Conservation (phyloP, 768 basidiomycete genomes). For the Antrodiella citrinella region DNA sequence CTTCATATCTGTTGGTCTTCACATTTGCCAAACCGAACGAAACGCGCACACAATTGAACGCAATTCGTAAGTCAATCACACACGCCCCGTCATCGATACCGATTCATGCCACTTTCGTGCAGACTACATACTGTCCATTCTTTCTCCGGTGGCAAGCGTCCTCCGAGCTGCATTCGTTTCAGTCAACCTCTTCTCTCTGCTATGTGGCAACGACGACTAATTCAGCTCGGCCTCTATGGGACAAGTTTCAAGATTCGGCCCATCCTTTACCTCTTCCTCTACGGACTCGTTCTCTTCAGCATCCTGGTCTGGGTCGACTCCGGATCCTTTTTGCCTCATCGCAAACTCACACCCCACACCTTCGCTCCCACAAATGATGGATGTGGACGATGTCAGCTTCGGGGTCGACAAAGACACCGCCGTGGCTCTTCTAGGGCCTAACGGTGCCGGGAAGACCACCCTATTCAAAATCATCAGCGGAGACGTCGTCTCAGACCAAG, state of each 20-base stretch:
- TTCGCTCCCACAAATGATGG: constrained; percentile 16
- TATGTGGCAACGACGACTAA: constrained; percentile 48
- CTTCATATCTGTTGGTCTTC: constrained; percentile 60
- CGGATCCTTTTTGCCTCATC: constrained; percentile 43
- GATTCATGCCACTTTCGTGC: background rate
- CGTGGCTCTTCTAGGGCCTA: constrained; percentile 75
- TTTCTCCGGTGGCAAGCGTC: constrained; percentile 61
- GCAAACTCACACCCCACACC: constrained; percentile 19
- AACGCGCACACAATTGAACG: constrained; percentile 46
- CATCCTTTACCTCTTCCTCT: constrained; percentile 62
- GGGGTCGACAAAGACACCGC: constrained; percentile 54
- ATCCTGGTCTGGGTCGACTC: constrained; percentile 70
- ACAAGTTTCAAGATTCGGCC: constrained; percentile 60
- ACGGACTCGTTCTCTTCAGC: constrained; percentile 47
- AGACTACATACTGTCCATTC: constrained; percentile 61
- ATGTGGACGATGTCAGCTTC: constrained; percentile 69
- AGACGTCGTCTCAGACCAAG: constrained; percentile 55
- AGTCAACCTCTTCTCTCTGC: constrained; percentile 66
- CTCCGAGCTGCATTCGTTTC: constrained; percentile 66
- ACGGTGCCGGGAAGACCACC: constrained; percentile 80
- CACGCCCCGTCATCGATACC: background rate
- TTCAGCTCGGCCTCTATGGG: constrained; percentile 42
- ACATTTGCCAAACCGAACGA: constrained; percentile 62
- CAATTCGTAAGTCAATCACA: constrained; percentile 36
- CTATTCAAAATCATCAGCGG: constrained; percentile 77